A percentile compares a stretch with the other conserved stretches of the same genome.
phyloP scores from a whole-genome alignment of 2,329 filamentous ascomycete genomes.

The Trichoderma afroharzianum region DNA sequence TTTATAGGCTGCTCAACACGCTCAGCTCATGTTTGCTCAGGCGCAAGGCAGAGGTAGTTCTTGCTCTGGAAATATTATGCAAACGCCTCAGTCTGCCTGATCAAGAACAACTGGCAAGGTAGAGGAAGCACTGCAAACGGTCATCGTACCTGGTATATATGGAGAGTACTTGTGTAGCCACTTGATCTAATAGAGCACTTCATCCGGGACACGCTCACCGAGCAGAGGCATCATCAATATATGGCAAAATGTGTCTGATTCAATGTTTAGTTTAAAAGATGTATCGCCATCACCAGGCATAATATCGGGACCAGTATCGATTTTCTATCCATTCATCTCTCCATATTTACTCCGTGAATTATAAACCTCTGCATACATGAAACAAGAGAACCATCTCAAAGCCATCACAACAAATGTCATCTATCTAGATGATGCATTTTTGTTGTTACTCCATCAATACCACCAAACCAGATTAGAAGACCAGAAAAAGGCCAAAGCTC shows the following conservation, averaged over 20 bases:
- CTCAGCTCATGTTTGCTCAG: not conserved
- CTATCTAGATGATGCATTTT: not conserved
- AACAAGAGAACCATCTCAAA: not conserved
- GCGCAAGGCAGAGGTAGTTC: not conserved
- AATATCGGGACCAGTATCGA: not conserved
- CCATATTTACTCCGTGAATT: not conserved
- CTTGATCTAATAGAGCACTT: not conserved
- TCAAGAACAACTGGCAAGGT: not conserved
- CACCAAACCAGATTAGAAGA: not conserved
- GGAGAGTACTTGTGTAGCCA: not conserved
- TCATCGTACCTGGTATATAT: not conserved
- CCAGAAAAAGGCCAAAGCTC: not conserved
- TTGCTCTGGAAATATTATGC: not conserved
- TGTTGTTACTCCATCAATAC: not conserved
- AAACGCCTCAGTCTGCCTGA: not conserved
- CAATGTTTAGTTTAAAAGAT: not conserved
- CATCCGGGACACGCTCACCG: not conserved
- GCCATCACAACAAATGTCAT: not conserved
- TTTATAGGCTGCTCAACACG: not conserved
- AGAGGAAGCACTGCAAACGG: not conserved
- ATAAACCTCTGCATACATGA: not conserved
- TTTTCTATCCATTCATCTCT: not conserved
- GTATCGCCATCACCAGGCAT: not conserved
- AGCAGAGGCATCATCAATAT: not conserved
- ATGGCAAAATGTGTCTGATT: not conserved